Conservation (phyloP, 805 yeast species). For the Yamadazyma nakazawae region DNA sequence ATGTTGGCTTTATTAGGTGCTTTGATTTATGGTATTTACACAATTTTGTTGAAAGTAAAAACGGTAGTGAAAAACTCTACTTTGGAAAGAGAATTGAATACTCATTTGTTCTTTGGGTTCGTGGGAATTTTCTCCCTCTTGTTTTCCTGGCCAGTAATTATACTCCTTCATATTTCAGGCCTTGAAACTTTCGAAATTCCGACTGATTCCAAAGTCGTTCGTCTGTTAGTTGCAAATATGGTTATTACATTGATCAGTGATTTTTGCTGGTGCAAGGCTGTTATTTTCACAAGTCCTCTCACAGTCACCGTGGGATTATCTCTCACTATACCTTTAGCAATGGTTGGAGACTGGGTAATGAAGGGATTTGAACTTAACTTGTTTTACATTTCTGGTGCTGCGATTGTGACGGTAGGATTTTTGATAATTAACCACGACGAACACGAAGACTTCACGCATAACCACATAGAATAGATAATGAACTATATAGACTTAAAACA, state of each 20-base stretch:
- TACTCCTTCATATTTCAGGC: constrained; percentile 60
- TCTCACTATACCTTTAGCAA: constrained; percentile 90
- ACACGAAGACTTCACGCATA: constrained; percentile 48
- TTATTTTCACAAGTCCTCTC: constrained; percentile 87
- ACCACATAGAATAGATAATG: constrained; percentile 4
- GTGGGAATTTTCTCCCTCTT: constrained; percentile 83
- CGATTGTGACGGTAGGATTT: constrained; percentile 76
- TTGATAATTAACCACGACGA: constrained; percentile 79
- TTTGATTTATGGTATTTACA: constrained; percentile 84
- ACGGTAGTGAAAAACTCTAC: constrained; percentile 44
- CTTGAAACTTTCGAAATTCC: constrained; percentile 77
- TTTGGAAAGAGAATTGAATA: constrained; percentile 73
- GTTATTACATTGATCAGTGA: constrained; percentile 81
- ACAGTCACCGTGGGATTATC: constrained; percentile 95
- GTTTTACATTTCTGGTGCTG: constrained; percentile 75
- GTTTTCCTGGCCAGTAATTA: constrained; percentile 76
- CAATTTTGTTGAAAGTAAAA: constrained; percentile 73
- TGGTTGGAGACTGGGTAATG: constrained; percentile 82
- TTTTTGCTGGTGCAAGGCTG: constrained; percentile 94
- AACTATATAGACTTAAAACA: not conserved
- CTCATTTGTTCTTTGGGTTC: constrained; percentile 89
- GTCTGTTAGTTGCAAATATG: constrained; percentile 62
- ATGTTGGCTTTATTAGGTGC: constrained; percentile 81
- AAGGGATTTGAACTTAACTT: constrained; percentile 60
- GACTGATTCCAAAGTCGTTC: constrained; percentile 44